Conservation (phyloP, 2,329 filamentous ascomycete species). For the Harringtonia aguacate region DNA sequence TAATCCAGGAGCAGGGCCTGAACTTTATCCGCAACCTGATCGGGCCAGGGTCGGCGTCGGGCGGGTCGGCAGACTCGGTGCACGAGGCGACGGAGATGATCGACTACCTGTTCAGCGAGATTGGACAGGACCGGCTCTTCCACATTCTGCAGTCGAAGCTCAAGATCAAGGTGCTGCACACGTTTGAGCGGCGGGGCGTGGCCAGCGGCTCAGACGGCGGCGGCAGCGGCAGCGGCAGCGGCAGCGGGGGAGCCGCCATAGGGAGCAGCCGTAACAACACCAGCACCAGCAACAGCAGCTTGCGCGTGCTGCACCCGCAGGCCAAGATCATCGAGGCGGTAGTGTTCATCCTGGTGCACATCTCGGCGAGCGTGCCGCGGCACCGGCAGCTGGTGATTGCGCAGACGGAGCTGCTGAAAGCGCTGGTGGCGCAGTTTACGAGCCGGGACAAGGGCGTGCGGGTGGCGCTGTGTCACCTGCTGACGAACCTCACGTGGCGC, state of each 20-base stretch:
- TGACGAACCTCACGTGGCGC: constrained; percentile 76
- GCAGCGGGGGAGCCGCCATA: constrained; percentile 23
- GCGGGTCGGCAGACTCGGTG: constrained; percentile 36
- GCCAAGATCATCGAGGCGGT: constrained; percentile 67
- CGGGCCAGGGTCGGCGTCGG: constrained; percentile 20
- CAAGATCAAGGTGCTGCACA: constrained; percentile 45
- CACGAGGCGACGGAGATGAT: constrained; percentile 61
- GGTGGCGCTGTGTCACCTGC: constrained; percentile 68
- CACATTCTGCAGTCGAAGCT: constrained; percentile 73
- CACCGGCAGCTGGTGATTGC: constrained; percentile 70
- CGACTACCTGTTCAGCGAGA: constrained; percentile 65
- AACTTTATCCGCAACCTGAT: constrained; percentile 87
- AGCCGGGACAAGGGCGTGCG: constrained; percentile 67
- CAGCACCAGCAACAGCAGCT: constrained; percentile 19
- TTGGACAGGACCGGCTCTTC: constrained; percentile 71
- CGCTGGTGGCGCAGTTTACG: constrained; percentile 61
- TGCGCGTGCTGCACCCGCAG: constrained; percentile 43
- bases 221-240: constrained; percentile 40
- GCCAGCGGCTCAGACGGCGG: constrained; percentile 11
- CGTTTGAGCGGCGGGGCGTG: constrained; percentile 32
- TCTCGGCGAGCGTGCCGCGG: constrained; percentile 69
- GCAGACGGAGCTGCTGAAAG: constrained; percentile 64
- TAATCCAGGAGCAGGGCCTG: constrained; percentile 83
- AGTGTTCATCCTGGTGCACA: constrained; percentile 75
- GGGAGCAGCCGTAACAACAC: constrained; percentile 40